Evolutionary conservation across 2,329 filamentous ascomycete species (phyloP).

Genomic region (Fusarium fujikuroi): DNA sequence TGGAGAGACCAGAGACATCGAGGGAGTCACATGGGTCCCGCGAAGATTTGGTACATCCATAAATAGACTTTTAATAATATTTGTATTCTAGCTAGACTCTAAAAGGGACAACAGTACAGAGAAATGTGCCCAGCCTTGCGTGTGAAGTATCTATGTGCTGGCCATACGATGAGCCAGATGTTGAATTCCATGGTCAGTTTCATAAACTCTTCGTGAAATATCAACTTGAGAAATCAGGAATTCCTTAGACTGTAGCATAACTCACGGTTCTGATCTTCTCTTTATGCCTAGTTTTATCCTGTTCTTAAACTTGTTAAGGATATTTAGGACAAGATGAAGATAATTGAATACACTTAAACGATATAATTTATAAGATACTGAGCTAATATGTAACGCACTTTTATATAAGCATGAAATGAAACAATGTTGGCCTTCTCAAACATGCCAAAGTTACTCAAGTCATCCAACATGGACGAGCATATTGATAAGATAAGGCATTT

Average conservation of each 20-base stretch:
- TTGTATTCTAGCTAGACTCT: neutral
- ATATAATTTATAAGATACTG: neutral
- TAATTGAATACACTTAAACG: rapidly evolving
- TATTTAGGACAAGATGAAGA: neutral
- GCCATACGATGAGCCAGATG: rapidly evolving
- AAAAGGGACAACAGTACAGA: conserved; percentile 8
- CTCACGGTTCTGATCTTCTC: neutral
- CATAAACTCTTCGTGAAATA: rapidly evolving
- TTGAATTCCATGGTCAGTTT: rapidly evolving
- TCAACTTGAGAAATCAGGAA: no score
- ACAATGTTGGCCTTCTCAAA: neutral
- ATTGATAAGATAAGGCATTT: neutral
- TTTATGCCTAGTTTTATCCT: neutral
- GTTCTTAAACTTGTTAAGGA: neutral
- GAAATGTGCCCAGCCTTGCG: neutral
- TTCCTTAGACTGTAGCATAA: no score
- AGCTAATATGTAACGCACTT: neutral
- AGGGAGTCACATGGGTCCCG: neutral
- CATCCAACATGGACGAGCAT: neutral
- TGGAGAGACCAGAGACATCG: neutral
- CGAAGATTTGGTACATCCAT: neutral
- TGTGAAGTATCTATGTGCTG: neutral
- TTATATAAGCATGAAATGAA: neutral
- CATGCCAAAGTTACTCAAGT: neutral
- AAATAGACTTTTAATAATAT: neutral